Percentiles rank a stretch among this genome's conserved stretches.
Conservation (phyloP, 2,329 filamentous ascomycete species). For the Fusarium cicatricum region DNA sequence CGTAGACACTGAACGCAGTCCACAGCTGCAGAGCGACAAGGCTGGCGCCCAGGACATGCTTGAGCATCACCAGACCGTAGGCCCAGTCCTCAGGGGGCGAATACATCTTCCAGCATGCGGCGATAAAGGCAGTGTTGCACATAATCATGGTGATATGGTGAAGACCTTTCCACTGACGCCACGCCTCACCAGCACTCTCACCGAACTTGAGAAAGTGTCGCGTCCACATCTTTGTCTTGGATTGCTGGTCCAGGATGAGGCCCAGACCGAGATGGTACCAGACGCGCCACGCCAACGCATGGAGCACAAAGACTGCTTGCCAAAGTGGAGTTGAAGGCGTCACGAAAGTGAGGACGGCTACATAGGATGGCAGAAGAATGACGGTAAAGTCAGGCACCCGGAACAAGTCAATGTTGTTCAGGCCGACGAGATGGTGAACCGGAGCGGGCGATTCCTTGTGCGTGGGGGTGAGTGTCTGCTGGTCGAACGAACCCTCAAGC, state of each 20-base stretch:
- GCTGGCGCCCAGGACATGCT: constrained; percentile 83
- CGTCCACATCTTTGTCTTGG: constrained; percentile 92
- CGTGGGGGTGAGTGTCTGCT: constrained; percentile 34
- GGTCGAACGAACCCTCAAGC: constrained; percentile 36
- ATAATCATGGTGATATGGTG: constrained; percentile 93
- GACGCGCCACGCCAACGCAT: constrained; percentile 83
- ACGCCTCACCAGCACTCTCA: constrained; percentile 88
- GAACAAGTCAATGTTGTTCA: constrained; percentile 87
- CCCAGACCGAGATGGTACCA: constrained; percentile 94
- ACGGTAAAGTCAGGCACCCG: constrained; percentile 85
- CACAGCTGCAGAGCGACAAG: constrained; percentile 89
- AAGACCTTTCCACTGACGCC: constrained; percentile 97
- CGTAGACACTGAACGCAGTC: constrained; percentile 93
- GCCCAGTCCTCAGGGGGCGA: constrained; percentile 84
- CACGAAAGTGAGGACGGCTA: constrained; percentile 75
- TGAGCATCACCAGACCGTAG: constrained; percentile 83
- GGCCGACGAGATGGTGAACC: constrained; percentile 84
- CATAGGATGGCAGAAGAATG: constrained; percentile 77
- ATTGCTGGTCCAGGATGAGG: constrained; percentile 84
- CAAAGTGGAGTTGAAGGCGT: constrained; percentile 80
- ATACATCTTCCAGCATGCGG: constrained; percentile 97
- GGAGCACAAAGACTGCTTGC: constrained; percentile 80
- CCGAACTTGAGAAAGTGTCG: constrained; percentile 98
- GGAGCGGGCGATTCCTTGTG: constrained; percentile 62
- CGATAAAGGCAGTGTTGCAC: constrained; percentile 88